Evolutionary conservation across 345 rosid genomes (phyloP).

Genomic region (Citrus inodora): DNA sequence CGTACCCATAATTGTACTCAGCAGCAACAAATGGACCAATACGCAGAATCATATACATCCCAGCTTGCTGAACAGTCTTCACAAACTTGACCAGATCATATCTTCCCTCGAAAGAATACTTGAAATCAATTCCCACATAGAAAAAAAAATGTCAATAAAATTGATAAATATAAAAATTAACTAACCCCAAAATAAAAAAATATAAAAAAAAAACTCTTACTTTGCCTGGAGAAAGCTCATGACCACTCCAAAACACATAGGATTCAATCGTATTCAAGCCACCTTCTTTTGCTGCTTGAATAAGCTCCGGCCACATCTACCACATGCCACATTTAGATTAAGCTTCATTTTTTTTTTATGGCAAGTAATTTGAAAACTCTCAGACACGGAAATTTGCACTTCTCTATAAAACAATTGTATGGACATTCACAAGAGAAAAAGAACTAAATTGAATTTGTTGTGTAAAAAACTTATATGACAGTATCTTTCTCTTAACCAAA

Average conservation of each 20-base stretch:
- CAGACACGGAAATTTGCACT: not conserved
- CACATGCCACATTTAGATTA: constrained; percentile 9
- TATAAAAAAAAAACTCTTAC: constrained; percentile 19
- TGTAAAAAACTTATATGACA: too few species aligned
- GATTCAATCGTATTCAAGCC: constrained; percentile 78
- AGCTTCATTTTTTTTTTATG: not conserved
- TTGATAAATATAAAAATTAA: not conserved
- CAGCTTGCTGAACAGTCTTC: constrained; percentile 79
- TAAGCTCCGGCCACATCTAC: constrained; percentile 91
- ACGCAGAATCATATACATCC: constrained; percentile 88
- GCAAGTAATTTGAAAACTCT: not conserved
- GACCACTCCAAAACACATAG: constrained; percentile 96
- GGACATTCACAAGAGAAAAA: too few species aligned
- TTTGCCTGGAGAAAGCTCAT: constrained; percentile 69
- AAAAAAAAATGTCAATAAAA: not conserved
- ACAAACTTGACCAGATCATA: constrained; percentile 87
- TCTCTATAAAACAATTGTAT: too few species aligned
- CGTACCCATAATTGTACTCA: constrained; percentile 89
- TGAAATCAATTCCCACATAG: constrained; percentile 4
- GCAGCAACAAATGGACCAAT: constrained; percentile 96
- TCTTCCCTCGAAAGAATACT: constrained; percentile 81
- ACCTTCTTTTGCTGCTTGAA: constrained; percentile 85
- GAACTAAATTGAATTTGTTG: too few species aligned
- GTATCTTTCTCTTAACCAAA: too few species aligned
- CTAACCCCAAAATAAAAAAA: too few species aligned